Conservation (phyloP, 225 moss, liverwort and hornwort genomes). For the Physcomitrellopsis africana region DNA sequence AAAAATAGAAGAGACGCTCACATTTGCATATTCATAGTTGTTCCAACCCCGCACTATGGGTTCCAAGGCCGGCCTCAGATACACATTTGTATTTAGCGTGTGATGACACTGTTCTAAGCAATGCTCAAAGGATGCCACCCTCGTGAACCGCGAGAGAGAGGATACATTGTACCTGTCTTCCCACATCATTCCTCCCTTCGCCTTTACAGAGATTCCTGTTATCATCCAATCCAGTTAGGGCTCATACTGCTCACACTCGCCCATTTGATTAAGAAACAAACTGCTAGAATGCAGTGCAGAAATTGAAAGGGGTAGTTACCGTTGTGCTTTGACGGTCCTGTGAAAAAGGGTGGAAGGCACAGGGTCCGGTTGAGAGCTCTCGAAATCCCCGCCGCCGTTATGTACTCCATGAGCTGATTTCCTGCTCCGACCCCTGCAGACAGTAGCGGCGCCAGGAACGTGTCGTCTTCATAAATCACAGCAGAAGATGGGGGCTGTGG, state of each 20-base stretch:
- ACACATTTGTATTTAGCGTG: slow-evolving; percentile 44
- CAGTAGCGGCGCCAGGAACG: slow-evolving; percentile 36
- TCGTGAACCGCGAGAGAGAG: slow-evolving; percentile 48
- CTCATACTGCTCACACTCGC: not conserved
- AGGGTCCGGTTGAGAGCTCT: slow-evolving; percentile 39
- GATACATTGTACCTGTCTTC: slow-evolving; percentile 53
- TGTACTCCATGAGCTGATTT: slow-evolving; percentile 53
- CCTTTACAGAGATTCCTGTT: not conserved
- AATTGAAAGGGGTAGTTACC: not conserved
- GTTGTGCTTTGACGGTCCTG: slow-evolving; percentile 10
- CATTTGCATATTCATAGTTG: not conserved
- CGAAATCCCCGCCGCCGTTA: slow-evolving; percentile 38
- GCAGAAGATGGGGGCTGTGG: slow-evolving; percentile 1
- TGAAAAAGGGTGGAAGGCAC: slow-evolving; percentile 37
- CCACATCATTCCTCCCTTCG: slow-evolving; percentile 31
- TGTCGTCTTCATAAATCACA: slow-evolving; percentile 23
- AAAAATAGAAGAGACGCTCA: not conserved
- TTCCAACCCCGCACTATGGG: slow-evolving; percentile 25
- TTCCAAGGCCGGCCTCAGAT: slow-evolving; percentile 31
- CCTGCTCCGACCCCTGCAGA: slow-evolving; percentile 38
- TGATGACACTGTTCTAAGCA: slow-evolving; percentile 43
- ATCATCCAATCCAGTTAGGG: not conserved
- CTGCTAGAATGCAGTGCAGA: not conserved
- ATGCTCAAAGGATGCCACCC: slow-evolving; percentile 30
- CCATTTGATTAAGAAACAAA: not conserved